These are phyloP conservation scores for Colletotrichum orbiculare DNA, from an alignment of 2,329 filamentous ascomycete species.

Conservation along the genomic window DNA sequence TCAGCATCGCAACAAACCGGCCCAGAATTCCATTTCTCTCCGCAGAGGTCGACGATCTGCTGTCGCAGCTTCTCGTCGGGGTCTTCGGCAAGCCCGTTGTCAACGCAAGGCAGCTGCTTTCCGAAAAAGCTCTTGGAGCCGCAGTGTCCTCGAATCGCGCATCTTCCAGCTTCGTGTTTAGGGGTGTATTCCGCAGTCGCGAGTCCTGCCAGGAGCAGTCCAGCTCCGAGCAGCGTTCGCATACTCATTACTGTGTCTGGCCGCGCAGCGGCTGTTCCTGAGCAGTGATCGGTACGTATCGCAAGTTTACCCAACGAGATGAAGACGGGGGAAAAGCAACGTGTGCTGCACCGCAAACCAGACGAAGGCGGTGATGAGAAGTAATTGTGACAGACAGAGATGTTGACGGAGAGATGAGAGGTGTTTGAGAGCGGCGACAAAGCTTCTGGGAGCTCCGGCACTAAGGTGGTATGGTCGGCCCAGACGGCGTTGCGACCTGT, in stretches of 20 bases:
- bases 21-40: constrained; percentile 84
- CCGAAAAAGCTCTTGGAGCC: constrained; percentile 92
- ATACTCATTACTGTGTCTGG: constrained; percentile 28
- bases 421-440: constrained; percentile 14
- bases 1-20: constrained; percentile 86
- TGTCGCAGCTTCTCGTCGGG: constrained; percentile 78
- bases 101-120: constrained; percentile 88
- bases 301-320: not conserved
- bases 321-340: not conserved
- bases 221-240: constrained; percentile 44
- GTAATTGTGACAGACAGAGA: not conserved
- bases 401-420: constrained; percentile 21
- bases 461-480: constrained; percentile 20
- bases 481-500: constrained; percentile 28
- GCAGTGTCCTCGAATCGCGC: constrained; percentile 90
- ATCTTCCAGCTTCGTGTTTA: constrained; percentile 87
- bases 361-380: constrained; percentile 2
- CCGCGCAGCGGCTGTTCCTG: constrained; percentile 31
- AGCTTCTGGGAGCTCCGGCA: constrained; percentile 32
- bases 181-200: constrained; percentile 55
- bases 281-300: not conserved
- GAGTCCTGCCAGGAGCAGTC: constrained; percentile 42
- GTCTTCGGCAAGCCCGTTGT: constrained; percentile 84
- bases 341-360: not conserved
- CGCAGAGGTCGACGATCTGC: constrained; percentile 87